phyloP scores from a whole-genome alignment of 208 protist genomes.

The Strigomonas culicis region DNA sequence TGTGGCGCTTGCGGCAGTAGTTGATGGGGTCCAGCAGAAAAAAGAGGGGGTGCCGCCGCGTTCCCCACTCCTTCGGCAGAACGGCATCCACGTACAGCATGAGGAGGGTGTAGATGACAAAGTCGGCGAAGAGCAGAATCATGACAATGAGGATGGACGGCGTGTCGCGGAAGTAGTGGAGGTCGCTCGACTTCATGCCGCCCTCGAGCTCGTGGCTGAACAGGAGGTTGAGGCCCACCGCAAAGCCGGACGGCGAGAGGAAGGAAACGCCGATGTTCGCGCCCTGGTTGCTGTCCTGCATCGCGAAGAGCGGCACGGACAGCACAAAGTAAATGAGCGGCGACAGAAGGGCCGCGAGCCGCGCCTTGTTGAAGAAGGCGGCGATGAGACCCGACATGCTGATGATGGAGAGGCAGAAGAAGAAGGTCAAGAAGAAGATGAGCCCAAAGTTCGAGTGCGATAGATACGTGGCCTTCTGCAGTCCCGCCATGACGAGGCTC shows the following conservation, averaged over 20 bases:
- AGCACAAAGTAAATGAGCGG: conserved; percentile 44
- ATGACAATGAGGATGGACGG: conserved; percentile 22
- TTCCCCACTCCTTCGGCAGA: conserved; percentile 64
- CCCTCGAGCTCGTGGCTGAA: conserved; percentile 19
- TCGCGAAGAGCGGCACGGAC: conserved; percentile 30
- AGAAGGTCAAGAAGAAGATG: conserved; percentile 41
- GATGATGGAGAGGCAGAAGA: conserved; percentile 35
- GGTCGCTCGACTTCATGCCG: conserved; percentile 17
- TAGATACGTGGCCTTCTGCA: conserved; percentile 52
- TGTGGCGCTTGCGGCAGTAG: conserved; percentile 20
- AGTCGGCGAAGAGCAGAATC: conserved; percentile 36
- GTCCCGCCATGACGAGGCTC: conserved; percentile 47
- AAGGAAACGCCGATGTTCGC: conserved; percentile 24
- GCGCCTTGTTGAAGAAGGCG: conserved; percentile 41
- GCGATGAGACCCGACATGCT: conserved; percentile 33
- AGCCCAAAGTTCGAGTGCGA: conserved; percentile 25
- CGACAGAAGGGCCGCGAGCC: conserved; percentile 28
- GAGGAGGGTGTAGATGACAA: conserved; percentile 61
- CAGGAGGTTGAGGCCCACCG: conserved; percentile 14
- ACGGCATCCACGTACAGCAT: conserved; percentile 75
- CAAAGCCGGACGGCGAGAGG: conserved; percentile 33
- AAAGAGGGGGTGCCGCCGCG: conserved; percentile 50
- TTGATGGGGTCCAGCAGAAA: conserved; percentile 44
- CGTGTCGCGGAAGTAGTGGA: conserved; percentile 14
- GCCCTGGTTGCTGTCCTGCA: conserved; percentile 15